phyloP scores from a whole-genome alignment of 257 asterid species.

The Solanum corneliomulleri region DNA sequence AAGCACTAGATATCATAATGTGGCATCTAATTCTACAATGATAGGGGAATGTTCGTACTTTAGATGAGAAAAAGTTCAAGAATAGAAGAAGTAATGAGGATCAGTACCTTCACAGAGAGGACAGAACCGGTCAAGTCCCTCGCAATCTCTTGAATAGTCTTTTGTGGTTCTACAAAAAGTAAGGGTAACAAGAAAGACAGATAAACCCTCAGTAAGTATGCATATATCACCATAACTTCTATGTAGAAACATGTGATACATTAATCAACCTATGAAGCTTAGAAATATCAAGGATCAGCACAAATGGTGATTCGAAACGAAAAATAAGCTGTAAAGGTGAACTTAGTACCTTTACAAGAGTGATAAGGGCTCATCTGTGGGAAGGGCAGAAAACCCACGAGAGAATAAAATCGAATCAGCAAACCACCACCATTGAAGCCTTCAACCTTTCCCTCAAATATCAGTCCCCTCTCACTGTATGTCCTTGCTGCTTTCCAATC shows the following conservation, averaged over 20 bases:
- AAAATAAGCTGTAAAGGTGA: background rate
- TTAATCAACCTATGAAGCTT: background rate
- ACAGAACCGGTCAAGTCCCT: conserved; percentile 60
- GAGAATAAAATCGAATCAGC: conserved; percentile 70
- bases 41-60: background rate
- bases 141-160: conserved; percentile 78
- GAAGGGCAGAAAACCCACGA: conserved; percentile 85
- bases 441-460: conserved; percentile 61
- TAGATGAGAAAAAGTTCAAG: background rate
- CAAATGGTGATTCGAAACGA: background rate
- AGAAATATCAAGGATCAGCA: background rate
- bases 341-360: conserved; percentile 62
- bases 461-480: conserved; percentile 47
- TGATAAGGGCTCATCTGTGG: conserved; percentile 78
- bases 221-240: background rate
- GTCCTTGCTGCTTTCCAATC: conserved; percentile 88
- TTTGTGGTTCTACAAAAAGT: conserved; percentile 43
- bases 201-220: background rate
- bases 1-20: background rate
- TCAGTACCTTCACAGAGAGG: conserved; percentile 68
- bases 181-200: background rate
- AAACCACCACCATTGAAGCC: conserved; percentile 82
- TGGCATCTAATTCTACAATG: background rate
- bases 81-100: background rate
- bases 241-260: background rate